phyloP scores from a whole-genome alignment of 768 basidiomycete species.

The Agaricus subrufescens region DNA sequence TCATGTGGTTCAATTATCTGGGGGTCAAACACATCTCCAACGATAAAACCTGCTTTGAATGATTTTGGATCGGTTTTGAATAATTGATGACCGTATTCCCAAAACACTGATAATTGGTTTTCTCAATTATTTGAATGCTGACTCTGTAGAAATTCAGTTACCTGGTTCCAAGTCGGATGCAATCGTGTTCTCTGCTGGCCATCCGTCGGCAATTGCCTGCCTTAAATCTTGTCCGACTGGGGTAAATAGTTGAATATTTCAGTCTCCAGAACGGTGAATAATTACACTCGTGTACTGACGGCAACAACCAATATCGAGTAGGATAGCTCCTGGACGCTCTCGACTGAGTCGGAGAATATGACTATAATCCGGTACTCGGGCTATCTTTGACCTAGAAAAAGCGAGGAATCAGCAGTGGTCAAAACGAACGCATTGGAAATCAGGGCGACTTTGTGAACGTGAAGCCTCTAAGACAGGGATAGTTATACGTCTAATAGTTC shows the following conservation, averaged over 20 bases:
- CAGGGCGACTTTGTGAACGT: slow-evolving; percentile 25
- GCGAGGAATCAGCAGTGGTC: background rate
- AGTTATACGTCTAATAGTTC: slow-evolving; percentile 22
- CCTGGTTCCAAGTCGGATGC: slow-evolving; percentile 33
- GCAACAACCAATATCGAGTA: slow-evolving; percentile 40
- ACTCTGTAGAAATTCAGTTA: background rate
- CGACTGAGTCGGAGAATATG: slow-evolving; percentile 22
- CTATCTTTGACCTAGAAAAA: slow-evolving; percentile 24
- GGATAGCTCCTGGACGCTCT: slow-evolving; percentile 23
- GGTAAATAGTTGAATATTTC: background rate
- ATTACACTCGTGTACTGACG: slow-evolving; percentile 19
- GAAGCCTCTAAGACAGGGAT: slow-evolving; percentile 33
- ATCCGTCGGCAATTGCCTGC: slow-evolving; percentile 35
- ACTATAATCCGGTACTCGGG: slow-evolving; percentile 26
- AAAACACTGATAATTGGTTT: slow-evolving; percentile 40
- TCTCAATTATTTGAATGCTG: background rate
- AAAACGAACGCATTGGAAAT: background rate
- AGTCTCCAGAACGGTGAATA: too few species aligned
- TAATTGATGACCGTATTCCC: slow-evolving; percentile 58
- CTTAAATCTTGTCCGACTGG: slow-evolving; percentile 34
- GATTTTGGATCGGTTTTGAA: slow-evolving; percentile 47
- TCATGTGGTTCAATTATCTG: slow-evolving; percentile 30
- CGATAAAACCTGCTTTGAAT: slow-evolving; percentile 51
- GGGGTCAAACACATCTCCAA: slow-evolving; percentile 50
- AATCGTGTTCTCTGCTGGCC: slow-evolving; percentile 29